phyloP scores from a whole-genome alignment of 208 protist species.

The Acanthamoeba healyi region DNA sequence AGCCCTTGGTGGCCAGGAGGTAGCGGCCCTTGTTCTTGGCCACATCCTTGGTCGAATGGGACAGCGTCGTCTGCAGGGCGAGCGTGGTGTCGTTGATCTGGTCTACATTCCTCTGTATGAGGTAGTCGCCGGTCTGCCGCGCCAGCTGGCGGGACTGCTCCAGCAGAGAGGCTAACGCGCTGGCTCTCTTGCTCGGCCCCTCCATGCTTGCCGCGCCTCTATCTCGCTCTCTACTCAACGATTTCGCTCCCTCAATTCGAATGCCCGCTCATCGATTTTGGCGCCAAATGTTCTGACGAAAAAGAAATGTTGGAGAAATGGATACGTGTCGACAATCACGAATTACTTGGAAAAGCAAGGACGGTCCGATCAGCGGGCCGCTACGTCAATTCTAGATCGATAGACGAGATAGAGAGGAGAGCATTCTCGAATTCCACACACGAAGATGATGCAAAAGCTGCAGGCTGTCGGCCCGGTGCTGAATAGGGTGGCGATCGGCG shows the following conservation, averaged over 20 bases:
- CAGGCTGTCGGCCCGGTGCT: neutral
- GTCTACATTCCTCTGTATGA: conserved; percentile 58
- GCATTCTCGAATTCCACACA: neutral
- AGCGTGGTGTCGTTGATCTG: conserved; percentile 52
- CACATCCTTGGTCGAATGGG: conserved; percentile 4
- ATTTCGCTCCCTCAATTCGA: neutral
- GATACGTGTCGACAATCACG: too few relatives aligned
- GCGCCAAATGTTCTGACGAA: neutral
- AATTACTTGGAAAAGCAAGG: neutral
- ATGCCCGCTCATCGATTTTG: neutral
- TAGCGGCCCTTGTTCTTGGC: conserved; percentile 52
- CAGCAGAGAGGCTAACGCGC: conserved; percentile 1
- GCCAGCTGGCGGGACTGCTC: conserved; percentile 54
- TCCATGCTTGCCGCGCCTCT: too few relatives aligned
- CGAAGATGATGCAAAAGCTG: neutral
- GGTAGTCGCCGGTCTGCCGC: conserved; percentile 10
- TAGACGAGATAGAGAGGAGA: too few relatives aligned
- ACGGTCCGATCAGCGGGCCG: too few relatives aligned
- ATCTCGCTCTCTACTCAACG: too few relatives aligned
- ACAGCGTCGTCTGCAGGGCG: neutral
- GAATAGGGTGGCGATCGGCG: conserved; percentile 27
- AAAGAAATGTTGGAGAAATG: too few relatives aligned
- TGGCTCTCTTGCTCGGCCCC: neutral
- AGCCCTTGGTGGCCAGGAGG: conserved; percentile 21
- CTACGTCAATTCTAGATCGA: too few relatives aligned